A percentile compares a stretch with the other conserved stretches of the same genome.
These are phyloP conservation scores for Epichloe sibirici DNA, from an alignment of 2,329 filamentous ascomycete species.

Conservation along the genomic window DNA sequence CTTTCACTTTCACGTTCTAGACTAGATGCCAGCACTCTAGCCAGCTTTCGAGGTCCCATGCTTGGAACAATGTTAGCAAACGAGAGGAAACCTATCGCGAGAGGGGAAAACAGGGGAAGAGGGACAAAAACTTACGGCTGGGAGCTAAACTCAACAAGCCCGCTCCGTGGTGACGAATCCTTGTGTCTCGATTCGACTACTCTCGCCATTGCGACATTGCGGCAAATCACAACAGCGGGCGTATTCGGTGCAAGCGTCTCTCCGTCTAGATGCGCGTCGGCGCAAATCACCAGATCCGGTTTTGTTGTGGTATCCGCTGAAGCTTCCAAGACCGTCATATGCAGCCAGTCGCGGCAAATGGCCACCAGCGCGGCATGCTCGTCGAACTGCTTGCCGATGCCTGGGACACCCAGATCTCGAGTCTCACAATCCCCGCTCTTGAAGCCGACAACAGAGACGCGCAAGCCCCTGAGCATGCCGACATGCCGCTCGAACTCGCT, in stretches of 20 bases:
- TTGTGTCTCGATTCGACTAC: background rate
- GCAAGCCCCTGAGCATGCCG: constrained; percentile 18
- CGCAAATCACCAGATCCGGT: constrained; percentile 17
- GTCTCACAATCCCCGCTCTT: background rate
- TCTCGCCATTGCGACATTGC: constrained; percentile 17
- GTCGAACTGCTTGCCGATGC: background rate
- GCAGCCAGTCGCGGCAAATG: constrained; percentile 23
- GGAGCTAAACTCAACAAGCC: constrained; percentile 22
- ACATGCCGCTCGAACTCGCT: constrained; percentile 15
- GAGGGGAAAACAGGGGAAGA: background rate
- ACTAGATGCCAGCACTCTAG: constrained; percentile 1
- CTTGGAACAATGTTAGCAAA: constrained; percentile 8
- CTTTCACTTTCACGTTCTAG: background rate
- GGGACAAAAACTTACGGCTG: constrained; percentile 20
- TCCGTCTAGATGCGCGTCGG: background rate
- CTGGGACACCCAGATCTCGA: background rate
- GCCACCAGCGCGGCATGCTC: constrained; percentile 5
- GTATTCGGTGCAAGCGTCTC: background rate
- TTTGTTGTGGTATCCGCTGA: constrained; percentile 5
- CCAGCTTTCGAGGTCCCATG: constrained; percentile 24
- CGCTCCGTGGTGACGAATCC: constrained; percentile 8
- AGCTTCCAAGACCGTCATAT: constrained; percentile 15
- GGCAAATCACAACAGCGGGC: constrained; percentile 21
- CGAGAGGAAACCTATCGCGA: background rate
- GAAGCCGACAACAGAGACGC: constrained; percentile 16